A percentile compares a stretch with the other conserved stretches of the same genome.
Evolutionary conservation across 2,329 filamentous ascomycete species (phyloP).

Genomic region (Fusarium marasasianum): DNA sequence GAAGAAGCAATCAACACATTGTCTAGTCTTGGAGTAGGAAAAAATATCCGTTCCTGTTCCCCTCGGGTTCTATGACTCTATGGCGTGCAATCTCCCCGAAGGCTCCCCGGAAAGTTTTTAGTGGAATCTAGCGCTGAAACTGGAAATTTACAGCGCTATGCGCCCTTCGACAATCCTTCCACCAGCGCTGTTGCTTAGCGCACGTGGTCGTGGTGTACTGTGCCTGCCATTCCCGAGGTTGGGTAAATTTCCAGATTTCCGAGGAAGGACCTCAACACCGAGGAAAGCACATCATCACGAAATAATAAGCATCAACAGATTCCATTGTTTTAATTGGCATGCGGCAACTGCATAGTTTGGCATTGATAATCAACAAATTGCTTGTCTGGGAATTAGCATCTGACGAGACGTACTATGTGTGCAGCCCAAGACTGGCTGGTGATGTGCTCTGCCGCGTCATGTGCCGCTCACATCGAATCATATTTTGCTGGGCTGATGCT

Average conservation of each 20-base stretch:
- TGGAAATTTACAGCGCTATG: constrained; percentile 7
- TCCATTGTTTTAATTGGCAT: not conserved
- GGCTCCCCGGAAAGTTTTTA: not conserved
- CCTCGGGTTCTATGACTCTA: not conserved
- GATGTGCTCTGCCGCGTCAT: constrained; percentile 22
- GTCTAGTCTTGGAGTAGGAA: not conserved
- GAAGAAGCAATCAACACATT: not conserved
- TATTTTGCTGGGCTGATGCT: constrained; percentile 22
- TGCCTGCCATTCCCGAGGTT: not conserved
- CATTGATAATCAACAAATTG: not conserved
- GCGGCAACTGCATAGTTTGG: not conserved
- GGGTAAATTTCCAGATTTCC: constrained; percentile 1
- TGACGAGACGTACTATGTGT: not conserved
- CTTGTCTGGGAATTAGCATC: not conserved
- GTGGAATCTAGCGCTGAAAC: constrained; percentile 5
- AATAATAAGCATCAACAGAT: not conserved
- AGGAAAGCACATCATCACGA: constrained; percentile 1
- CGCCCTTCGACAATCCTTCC: not conserved
- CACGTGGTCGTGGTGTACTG: not conserved
- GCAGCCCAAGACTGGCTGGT: constrained; percentile 1
- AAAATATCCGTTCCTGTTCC: not conserved
- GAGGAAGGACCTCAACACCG: not conserved
- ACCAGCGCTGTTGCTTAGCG: not conserved
- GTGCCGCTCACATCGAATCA: constrained; percentile 29
- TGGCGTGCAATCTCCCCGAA: not conserved